Base-by-base conservation (phyloP, 768 basidiomycete species). In the Suillus placidus region DNA sequence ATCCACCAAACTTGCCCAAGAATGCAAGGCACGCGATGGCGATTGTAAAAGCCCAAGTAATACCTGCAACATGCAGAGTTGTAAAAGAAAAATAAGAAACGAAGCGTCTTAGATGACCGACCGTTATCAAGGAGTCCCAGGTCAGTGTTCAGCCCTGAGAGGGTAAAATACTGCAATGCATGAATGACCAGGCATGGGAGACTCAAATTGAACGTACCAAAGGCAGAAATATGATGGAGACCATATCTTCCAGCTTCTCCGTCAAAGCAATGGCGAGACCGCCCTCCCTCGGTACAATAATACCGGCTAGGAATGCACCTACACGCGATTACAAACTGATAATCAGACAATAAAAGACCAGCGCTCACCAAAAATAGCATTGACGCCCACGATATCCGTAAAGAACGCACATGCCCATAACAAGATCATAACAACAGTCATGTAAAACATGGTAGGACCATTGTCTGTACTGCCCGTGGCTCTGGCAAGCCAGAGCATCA, bases 181-280 rank as follows among this genome's bases (percentile, higher is more conserved):
- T 60, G 45, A 5, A 18, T 45, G 5, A 20, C 26, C 37, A 23
- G 63, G 45, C 37, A 55, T 58, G 20, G 7, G 8, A 26, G 32
- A 61, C 47, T 13, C 32, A 30, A 40, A 35, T 20, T 23, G 55
- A 26, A 64, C 61, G 67, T 72, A 93, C 92, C 60, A 97, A 80
- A 4, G 95, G 95, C 14, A 97, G 79, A 78, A 97, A 96, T 52
- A 96, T 88, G 66, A 96, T 90, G 0, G 92, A 79, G 3, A 96
- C 92, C 85, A 97, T 88, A 78, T 98, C 97, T 78, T 99, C 97
- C n/a, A 99, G 80, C 73, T 97, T 98, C 71, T 97, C 94, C 0
- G 93, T 95, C n/a, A 99, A 80, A 0, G 89, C 83, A 61, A 95
- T 93, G 0, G 91, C 87, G 42, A 99, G 87, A 3, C 91, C 91